A percentile compares a stretch with the other conserved stretches of the same genome.
Evolutionary conservation across 1,284 basidiomycete species (phyloP).

Genomic region (Paramarasmius palmivorus): DNA sequence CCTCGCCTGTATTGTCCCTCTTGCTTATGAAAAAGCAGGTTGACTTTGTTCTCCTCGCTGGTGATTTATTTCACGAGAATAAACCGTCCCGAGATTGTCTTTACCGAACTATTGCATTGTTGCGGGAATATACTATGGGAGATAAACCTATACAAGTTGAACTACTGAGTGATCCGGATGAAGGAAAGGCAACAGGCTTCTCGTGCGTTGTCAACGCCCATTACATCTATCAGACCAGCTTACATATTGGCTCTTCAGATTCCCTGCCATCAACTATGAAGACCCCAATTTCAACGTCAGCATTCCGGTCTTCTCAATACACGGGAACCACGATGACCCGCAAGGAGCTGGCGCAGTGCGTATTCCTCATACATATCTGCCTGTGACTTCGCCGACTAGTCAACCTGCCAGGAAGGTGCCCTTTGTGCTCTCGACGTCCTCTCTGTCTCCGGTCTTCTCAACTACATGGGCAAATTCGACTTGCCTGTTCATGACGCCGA

Average conservation of each 20-base stretch:
- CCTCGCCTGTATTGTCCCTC: slow-evolving; percentile 2
- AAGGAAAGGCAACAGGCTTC: slow-evolving; percentile 83
- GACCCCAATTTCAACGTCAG: slow-evolving; percentile 94
- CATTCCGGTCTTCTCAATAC: slow-evolving; percentile 97
- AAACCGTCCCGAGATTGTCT: slow-evolving; percentile 89
- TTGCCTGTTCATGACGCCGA: slow-evolving; percentile 68
- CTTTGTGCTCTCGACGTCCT: slow-evolving; percentile 94
- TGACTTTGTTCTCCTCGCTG: slow-evolving; percentile 92
- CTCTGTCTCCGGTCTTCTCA: slow-evolving; percentile 91
- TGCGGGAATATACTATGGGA: slow-evolving; percentile 90
- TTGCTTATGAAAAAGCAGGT: slow-evolving; percentile 51
- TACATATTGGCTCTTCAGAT: slow-evolving; percentile 51
- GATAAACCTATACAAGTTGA: slow-evolving; percentile 89
- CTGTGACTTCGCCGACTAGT: slow-evolving; percentile 4
- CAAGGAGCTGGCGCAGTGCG: slow-evolving; percentile 91
- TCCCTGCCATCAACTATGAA: slow-evolving; percentile 97
- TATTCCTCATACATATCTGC: background rate
- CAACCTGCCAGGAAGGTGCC: slow-evolving; percentile 76
- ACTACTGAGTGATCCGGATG: slow-evolving; percentile 88
- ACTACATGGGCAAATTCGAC: slow-evolving; percentile 95
- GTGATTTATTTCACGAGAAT: slow-evolving; percentile 98
- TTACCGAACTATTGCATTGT: slow-evolving; percentile 84
- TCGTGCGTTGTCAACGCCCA: slow-evolving; percentile 54
- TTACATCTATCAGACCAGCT: slow-evolving; percentile 7
- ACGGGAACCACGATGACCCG: slow-evolving; percentile 99